Base-by-base conservation (phyloP, 306 rosid species). In the Cyclanthera cordifolia region DNA sequence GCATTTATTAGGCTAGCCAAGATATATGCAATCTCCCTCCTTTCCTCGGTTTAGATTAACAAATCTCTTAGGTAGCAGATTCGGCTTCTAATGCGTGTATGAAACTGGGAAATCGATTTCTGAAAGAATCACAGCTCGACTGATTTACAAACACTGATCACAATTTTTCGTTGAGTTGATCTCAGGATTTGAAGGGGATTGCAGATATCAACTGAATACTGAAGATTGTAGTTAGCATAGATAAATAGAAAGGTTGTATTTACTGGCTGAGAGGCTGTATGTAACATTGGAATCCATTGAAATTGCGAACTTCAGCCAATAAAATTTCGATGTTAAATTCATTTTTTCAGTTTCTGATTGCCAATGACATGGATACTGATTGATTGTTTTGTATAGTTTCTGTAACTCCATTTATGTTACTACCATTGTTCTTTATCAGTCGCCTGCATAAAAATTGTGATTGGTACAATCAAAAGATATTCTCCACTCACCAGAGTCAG, bases 271-370 rank as follows among this genome's bases (percentile, higher is more conserved):
- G 43, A 37, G 7, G 19, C 50, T 63, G 50, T 17, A 20, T 63
- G 49, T 63, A 63, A 39, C 69, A 63, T 9, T 63, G 69, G 52
- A 64, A 64, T 64, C 70, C 70, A 43, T 21, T 43, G 34, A 64
- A 13, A 64, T 21, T 14, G 11, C 53, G 4, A 39, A 64, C 34
- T 64, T 64, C 28, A 14, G 37, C 37, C 70, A 23, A 64, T 64
- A 64, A 64, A 64, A 64, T 64, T 7, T 43, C 6, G 6, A 43
- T 23, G 53, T 43, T 7, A 11, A 20, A 39, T 39, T 64, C 48
- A 4, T 64, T 64, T 41, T 8, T 19, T 20, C 27, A 4, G 69
- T 43, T 19, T 61, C 47, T 37, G 27, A 59, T 30, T 32, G 47
- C 25, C 25, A 59, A 14, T n/a, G 30, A 39, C 17, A 37, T 61